phyloP scores from a whole-genome alignment of 2,329 filamentous ascomycete species.

The Dactylellina haptotyla region DNA sequence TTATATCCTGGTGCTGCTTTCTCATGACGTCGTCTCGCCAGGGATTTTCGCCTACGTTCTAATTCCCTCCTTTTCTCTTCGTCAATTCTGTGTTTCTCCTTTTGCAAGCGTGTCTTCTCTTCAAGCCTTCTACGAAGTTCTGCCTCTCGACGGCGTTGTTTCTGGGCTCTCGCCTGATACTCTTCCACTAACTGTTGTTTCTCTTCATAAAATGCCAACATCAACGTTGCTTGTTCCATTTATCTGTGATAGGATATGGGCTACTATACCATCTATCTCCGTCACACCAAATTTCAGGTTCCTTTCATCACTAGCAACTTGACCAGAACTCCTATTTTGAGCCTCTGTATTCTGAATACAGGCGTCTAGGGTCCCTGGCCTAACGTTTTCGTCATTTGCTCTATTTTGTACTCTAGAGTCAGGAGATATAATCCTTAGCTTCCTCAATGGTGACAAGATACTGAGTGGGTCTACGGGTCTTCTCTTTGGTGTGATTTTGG shows the following conservation, averaged over 20 bases:
- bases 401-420: neutral
- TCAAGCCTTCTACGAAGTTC: constrained; percentile 20
- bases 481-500: neutral
- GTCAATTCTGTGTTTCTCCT: neutral
- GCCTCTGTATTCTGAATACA: no score
- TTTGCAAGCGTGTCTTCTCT: constrained; percentile 17
- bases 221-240: no score
- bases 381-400: neutral
- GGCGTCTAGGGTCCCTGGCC: no score
- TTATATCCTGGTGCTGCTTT: neutral
- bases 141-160: constrained; percentile 13
- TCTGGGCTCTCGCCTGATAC: constrained; percentile 25
- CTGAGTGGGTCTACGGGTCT: neutral
- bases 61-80: neutral
- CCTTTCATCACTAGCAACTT: no score
- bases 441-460: constrained; percentile 44
- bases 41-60: constrained; percentile 23
- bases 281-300: no score
- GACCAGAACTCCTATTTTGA: no score
- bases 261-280: no score
- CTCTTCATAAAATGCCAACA: neutral
- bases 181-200: constrained; percentile 13
- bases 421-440: constrained; percentile 36
- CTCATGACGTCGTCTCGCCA: neutral
- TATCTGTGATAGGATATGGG: no score